Evolutionary conservation across 140 eudicot genomes (phyloP).

Genomic region (Artemisia princeps): DNA sequence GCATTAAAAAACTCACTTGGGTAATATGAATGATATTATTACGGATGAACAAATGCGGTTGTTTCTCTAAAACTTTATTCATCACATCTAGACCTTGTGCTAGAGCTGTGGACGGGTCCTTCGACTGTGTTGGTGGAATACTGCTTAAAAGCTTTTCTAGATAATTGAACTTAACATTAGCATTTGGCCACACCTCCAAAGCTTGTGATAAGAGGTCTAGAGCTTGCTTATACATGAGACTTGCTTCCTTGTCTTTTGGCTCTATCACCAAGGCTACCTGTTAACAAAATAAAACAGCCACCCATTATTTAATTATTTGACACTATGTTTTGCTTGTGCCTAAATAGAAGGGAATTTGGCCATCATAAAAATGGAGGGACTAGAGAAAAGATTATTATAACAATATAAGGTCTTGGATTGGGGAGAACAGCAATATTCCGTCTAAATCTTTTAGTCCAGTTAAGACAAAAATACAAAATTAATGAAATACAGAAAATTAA

Average conservation of each 20-base stretch:
- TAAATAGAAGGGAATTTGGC: no score
- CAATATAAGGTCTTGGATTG: no score
- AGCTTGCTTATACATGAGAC: slow-evolving; percentile 93
- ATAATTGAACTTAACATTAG: slow-evolving; percentile 94
- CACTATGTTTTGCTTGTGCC: no score
- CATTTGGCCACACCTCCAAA: slow-evolving; percentile 95
- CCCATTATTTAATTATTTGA: slow-evolving; percentile 1
- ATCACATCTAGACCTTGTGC: slow-evolving; percentile 98
- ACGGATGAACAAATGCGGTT: slow-evolving; percentile 87
- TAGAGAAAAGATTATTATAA: no score
- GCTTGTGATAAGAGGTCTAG: slow-evolving; percentile 91
- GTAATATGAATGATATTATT: slow-evolving; percentile 89
- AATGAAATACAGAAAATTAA: no score
- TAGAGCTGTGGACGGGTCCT: slow-evolving; percentile 95
- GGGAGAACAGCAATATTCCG: no score
- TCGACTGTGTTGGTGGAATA: slow-evolving; percentile 86
- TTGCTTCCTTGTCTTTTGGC: slow-evolving; percentile 95
- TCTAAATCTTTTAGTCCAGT: no score
- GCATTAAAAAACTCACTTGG: slow-evolving; percentile 47
- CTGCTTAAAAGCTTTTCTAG: slow-evolving; percentile 92
- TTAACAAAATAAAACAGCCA: slow-evolving; percentile 14
- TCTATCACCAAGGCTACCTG: slow-evolving; percentile 98
- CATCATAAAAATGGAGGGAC: no score
- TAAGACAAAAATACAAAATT: no score
- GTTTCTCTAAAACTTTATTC: slow-evolving; percentile 98